These are phyloP conservation scores for Candida chauliodis DNA, from an alignment of 805 yeast genomes.

Conservation along the genomic window DNA sequence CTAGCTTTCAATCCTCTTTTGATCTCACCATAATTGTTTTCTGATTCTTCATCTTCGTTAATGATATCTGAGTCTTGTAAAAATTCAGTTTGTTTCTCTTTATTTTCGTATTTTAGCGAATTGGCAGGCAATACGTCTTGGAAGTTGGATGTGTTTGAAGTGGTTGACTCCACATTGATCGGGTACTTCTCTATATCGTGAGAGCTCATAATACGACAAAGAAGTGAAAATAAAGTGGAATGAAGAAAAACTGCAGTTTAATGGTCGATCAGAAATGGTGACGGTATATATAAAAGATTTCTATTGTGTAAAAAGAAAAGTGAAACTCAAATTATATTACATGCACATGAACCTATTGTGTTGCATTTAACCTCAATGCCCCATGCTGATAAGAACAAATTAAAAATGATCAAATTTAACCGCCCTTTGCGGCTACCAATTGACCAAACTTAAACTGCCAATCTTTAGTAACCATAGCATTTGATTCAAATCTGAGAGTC, in stretches of 20 bases:
- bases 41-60: conserved; percentile 18
- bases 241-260: too few relatives aligned
- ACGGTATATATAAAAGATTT: too few relatives aligned
- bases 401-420: too few relatives aligned
- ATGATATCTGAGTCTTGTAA: conserved; percentile 7
- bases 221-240: not conserved
- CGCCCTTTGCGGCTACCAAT: too few relatives aligned
- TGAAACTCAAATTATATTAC: too few relatives aligned
- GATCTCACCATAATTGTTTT: not conserved
- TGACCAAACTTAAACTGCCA: too few relatives aligned
- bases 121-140: conserved; percentile 5
- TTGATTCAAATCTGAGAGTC: too few relatives aligned
- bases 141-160: conserved; percentile 3
- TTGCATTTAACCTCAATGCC: too few relatives aligned
- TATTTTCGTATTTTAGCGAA: conserved; percentile 3
- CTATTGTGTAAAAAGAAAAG: not conserved
- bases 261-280: too few relatives aligned
- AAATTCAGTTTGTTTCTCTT: conserved; percentile 7
- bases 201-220: not conserved
- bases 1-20: conserved; percentile 52
- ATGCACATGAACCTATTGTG: too few relatives aligned
- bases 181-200: conserved; percentile 9
- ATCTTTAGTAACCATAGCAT: too few relatives aligned
- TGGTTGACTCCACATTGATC: not conserved
- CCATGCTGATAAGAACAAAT: not conserved